phyloP scores from a whole-genome alignment of 805 yeast genomes.

The Maudiozyma serrabonitensis region DNA sequence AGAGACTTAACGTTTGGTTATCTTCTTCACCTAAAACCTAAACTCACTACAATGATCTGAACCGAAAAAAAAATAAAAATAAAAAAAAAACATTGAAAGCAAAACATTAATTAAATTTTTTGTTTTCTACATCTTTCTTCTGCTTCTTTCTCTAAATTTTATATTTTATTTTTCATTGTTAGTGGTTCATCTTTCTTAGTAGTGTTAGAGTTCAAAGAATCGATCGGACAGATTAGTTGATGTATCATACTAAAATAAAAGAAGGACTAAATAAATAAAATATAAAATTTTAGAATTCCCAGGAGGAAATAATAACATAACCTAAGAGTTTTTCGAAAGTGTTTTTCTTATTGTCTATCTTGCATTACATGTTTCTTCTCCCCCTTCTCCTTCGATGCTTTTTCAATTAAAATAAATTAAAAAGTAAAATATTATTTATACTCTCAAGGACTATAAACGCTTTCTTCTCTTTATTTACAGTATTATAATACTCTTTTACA shows the following conservation, averaged over 20 bases:
- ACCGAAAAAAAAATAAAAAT: background rate
- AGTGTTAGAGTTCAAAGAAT: background rate
- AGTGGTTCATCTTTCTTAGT: background rate
- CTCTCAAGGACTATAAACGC: too few relatives aligned
- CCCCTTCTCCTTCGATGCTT: too few relatives aligned
- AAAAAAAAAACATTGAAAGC: too few relatives aligned
- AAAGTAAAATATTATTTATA: too few relatives aligned
- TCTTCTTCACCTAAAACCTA: background rate
- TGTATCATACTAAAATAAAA: background rate
- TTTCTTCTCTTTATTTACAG: too few relatives aligned
- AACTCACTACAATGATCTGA: background rate
- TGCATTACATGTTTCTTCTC: too few relatives aligned
- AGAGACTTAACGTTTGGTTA: background rate
- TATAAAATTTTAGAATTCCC: background rate
- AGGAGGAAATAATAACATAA: background rate
- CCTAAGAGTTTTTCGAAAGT: too few relatives aligned
- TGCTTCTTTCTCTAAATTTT: background rate
- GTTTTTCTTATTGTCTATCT: too few relatives aligned
- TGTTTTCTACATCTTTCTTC: too few relatives aligned
- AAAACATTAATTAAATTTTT: too few relatives aligned
- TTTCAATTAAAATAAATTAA: too few relatives aligned
- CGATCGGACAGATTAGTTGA: background rate
- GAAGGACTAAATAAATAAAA: background rate
- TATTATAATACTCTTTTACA: too few relatives aligned
- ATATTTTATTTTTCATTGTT: background rate